Evolutionary conservation across 805 yeast genomes (phyloP).

Genomic region (Kodamaea lidongshanica): DNA sequence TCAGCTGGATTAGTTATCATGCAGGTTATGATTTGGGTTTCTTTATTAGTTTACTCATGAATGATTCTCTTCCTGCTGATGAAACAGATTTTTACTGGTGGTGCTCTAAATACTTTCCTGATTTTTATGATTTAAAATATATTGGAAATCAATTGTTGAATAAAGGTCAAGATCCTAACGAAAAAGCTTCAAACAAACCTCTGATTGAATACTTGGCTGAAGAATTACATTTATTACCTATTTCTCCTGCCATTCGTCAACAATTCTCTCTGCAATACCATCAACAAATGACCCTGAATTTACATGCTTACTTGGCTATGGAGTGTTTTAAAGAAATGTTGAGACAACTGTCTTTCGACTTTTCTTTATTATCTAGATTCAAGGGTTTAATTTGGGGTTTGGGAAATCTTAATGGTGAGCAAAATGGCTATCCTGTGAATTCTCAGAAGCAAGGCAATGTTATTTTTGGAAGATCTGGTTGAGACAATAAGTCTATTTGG

Average conservation of each 20-base stretch:
- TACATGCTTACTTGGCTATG: constrained; percentile 60
- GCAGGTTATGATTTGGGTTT: constrained; percentile 94
- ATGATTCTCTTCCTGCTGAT: constrained; percentile 70
- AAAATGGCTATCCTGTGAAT: constrained; percentile 3
- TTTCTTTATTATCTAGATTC: constrained; percentile 25
- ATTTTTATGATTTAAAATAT: constrained; percentile 72
- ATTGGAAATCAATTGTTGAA: constrained; percentile 34
- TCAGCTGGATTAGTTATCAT: constrained; percentile 89
- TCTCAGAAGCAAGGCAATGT: constrained; percentile 12
- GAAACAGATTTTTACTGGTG: constrained; percentile 73
- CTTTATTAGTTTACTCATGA: constrained; percentile 67
- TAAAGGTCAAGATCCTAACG: constrained; percentile 13
- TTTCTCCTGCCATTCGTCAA: constrained; percentile 42
- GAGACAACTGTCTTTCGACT: constrained; percentile 20
- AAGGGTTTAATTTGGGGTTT: constrained; percentile 52
- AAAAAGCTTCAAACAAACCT: constrained; percentile 27
- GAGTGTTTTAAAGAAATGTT: constrained; percentile 58
- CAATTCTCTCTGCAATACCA: constrained; percentile 19
- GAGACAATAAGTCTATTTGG: too few species aligned
- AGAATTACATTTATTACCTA: constrained; percentile 57
- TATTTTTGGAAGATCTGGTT: constrained; percentile 32
- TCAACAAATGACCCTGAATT: constrained; percentile 40
- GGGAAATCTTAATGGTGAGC: constrained; percentile 18
- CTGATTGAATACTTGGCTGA: constrained; percentile 63
- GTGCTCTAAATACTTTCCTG: constrained; percentile 70